phyloP scores from a whole-genome alignment of 345 rosid genomes.

The Rhodomyrtus tomentosa region DNA sequence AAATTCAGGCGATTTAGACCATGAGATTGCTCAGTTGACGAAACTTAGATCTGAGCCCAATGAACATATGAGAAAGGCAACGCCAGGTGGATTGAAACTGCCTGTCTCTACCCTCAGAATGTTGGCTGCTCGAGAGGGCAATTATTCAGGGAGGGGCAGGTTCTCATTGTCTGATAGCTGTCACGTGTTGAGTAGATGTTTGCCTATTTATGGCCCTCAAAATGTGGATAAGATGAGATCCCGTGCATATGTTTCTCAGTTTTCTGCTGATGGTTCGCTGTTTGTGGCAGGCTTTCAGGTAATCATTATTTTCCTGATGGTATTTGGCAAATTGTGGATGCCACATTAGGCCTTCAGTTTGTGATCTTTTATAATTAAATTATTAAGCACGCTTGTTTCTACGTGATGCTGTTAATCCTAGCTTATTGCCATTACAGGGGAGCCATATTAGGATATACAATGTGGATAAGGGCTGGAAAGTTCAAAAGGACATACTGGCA shows the following conservation, averaged over 20 bases:
- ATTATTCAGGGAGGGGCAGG: slow-evolving; percentile 44
- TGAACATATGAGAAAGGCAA: slow-evolving; percentile 10
- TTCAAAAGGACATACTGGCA: slow-evolving; percentile 45
- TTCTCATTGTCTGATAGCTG: slow-evolving; percentile 50
- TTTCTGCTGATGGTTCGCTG: slow-evolving; percentile 53
- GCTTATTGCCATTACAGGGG: slow-evolving; percentile 19
- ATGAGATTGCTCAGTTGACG: slow-evolving; percentile 42
- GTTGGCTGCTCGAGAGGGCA: slow-evolving; percentile 57
- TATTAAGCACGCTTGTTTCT: background rate
- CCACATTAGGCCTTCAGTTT: background rate
- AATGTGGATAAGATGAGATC: slow-evolving; percentile 21
- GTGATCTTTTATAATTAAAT: background rate
- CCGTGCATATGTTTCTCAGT: slow-evolving; percentile 55
- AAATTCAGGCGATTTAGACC: slow-evolving; percentile 15
- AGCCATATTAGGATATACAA: slow-evolving; percentile 48
- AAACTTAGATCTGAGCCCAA: slow-evolving; percentile 40
- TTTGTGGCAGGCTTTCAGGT: slow-evolving; percentile 60
- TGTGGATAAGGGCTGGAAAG: slow-evolving; percentile 46
- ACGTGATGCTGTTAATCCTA: background rate
- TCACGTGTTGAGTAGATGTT: slow-evolving; percentile 43
- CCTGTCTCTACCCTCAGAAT: slow-evolving; percentile 46
- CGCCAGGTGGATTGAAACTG: slow-evolving; percentile 10
- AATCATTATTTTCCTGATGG: background rate
- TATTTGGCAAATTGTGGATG: background rate
- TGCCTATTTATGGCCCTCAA: slow-evolving; percentile 46